Evolutionary conservation across 2,329 filamentous ascomycete species (phyloP).

Genomic region (Orbilia ellipsospora): DNA sequence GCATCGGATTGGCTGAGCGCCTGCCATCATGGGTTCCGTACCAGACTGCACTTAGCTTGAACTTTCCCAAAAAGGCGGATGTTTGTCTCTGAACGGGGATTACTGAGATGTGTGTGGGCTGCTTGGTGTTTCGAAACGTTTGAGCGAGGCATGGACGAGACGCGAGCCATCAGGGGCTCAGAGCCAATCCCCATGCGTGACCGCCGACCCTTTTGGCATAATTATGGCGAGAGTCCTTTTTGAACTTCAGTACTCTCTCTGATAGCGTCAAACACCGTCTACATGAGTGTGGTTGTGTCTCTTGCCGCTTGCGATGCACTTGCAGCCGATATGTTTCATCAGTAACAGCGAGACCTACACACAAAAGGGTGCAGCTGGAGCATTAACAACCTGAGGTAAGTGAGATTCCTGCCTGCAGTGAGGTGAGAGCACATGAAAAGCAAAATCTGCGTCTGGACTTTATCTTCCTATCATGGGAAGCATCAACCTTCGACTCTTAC

Average conservation of each 20-base stretch:
- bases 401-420: constrained; percentile 52
- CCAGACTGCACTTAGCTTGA: constrained; percentile 51
- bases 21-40: constrained; percentile 51
- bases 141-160: constrained; percentile 55
- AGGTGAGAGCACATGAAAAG: constrained; percentile 38
- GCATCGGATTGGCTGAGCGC: constrained; percentile 55
- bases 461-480: constrained; percentile 54
- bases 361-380: constrained; percentile 46
- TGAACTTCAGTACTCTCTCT: constrained; percentile 33
- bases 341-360: constrained; percentile 39
- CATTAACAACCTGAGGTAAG: constrained; percentile 55
- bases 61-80: constrained; percentile 56
- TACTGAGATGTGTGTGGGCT: constrained; percentile 54
- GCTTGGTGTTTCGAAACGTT: constrained; percentile 56
- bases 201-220: constrained; percentile 54
- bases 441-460: constrained; percentile 47
- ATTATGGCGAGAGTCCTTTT: constrained; percentile 39
- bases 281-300: constrained; percentile 53
- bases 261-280: constrained; percentile 52
- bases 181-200: constrained; percentile 54
- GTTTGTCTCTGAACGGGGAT: constrained; percentile 55
- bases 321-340: constrained; percentile 55
- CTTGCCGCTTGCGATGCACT: constrained; percentile 55
- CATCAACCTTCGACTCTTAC: constrained; percentile 25
- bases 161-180: constrained; percentile 54